These are phyloP conservation scores for Gonium pectorale DNA, from an alignment of 139 green algal genomes.

Conservation along the genomic window DNA sequence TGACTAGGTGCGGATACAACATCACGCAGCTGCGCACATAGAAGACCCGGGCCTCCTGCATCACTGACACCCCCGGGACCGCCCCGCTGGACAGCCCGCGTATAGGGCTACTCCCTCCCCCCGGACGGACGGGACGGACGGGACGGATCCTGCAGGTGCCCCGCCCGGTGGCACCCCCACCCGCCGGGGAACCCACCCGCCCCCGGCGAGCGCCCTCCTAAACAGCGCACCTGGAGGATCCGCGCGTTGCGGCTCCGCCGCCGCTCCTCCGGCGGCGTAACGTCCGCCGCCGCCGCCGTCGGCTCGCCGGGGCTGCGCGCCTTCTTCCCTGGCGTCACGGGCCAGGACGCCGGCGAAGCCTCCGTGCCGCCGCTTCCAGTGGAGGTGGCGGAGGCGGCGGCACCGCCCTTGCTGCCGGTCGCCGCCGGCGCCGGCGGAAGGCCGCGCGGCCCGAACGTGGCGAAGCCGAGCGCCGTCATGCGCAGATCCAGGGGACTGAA, in stretches of 20 bases:
- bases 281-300: neutral
- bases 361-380: neutral
- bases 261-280: neutral
- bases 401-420: neutral
- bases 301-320: neutral
- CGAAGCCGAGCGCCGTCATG: neutral
- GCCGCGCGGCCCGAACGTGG: neutral
- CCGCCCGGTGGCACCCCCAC: too few species aligned
- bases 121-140: too few species aligned
- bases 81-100: too few species aligned
- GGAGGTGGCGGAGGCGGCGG: neutral
- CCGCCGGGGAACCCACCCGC: too few species aligned
- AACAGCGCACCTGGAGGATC: slow-evolving; percentile 11
- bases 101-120: too few species aligned
- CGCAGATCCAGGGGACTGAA: slow-evolving; percentile 12
- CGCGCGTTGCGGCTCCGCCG: slow-evolving; percentile 13
- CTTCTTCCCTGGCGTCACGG: neutral
- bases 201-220: too few species aligned
- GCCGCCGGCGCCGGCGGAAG: neutral
- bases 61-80: too few species aligned
- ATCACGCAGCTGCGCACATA: too few species aligned
- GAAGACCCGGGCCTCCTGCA: too few species aligned
- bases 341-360: neutral
- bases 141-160: too few species aligned
- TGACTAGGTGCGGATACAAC: too few species aligned